Evolutionary conservation across 2,329 filamentous ascomycete species (phyloP).

Genomic region (Paecilomyces fulvus): DNA sequence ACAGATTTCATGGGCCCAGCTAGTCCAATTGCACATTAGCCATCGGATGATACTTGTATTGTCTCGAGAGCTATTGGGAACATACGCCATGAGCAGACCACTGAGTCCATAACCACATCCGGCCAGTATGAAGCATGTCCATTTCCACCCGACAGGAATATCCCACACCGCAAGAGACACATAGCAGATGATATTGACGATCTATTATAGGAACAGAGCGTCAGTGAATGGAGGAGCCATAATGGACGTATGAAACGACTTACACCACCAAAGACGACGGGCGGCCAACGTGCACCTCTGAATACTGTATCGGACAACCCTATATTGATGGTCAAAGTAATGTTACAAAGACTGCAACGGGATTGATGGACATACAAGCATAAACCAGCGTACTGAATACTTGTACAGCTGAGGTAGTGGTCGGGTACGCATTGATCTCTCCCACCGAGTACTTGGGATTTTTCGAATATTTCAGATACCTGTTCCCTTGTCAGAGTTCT

Average conservation of each 20-base stretch:
- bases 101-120: slow-evolving; percentile 41
- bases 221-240: slow-evolving; percentile 33
- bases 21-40: slow-evolving; percentile 9
- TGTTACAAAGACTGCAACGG: not conserved
- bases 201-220: slow-evolving; percentile 2
- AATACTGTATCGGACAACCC: slow-evolving; percentile 56
- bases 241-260: slow-evolving; percentile 30
- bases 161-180: slow-evolving; percentile 41
- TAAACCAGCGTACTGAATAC: slow-evolving; percentile 54
- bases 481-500: not conserved
- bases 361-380: slow-evolving; percentile 36
- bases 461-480: slow-evolving; percentile 33
- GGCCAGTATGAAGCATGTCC: slow-evolving; percentile 53
- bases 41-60: not conserved
- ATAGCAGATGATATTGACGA: slow-evolving; percentile 37
- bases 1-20: slow-evolving; percentile 49
- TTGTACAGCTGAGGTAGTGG: slow-evolving; percentile 48
- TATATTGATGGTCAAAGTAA: slow-evolving; percentile 3
- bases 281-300: slow-evolving; percentile 53
- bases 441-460: slow-evolving; percentile 38
- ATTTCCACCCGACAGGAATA: slow-evolving; percentile 50
- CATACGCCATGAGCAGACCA: slow-evolving; percentile 43
- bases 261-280: slow-evolving; percentile 50
- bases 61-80: slow-evolving; percentile 4
- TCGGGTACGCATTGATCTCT: slow-evolving; percentile 48